Evolutionary conservation across 257 asterid species (phyloP), one percentile per base, ranked within the genome.

Genomic region (Parsonsia alboflavescens): DNA sequence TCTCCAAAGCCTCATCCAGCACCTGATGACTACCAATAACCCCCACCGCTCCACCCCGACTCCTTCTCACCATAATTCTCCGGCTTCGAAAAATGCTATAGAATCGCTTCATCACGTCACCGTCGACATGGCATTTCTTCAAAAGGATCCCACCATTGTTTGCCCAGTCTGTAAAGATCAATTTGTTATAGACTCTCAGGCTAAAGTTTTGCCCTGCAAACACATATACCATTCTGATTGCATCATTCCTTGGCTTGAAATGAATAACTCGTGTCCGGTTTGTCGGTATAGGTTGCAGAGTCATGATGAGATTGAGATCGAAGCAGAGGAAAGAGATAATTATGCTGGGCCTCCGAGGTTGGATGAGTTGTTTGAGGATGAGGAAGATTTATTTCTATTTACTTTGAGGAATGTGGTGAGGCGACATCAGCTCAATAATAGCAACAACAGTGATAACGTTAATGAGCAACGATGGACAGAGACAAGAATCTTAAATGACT

Each of bases 131-230:
- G 70, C 52, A 0, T 64, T 82, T 73, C 80, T 80, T 70, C 90
- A 89, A 4, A 79, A 76, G 69, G 97, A 92, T 84, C 89, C 88
- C 59, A 56, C 82, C 49, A 22, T 83, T 78, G 84, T 85, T 26
- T 93, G 97, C 75, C 91, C 98, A 2, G 86, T 93, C 0, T 93
- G 98, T 73, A 93, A 93, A 75, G 98, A 93, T 75, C 89, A 89
- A 6, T 93, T 90, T 50, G 59, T 74, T 10, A 61, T 85, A 0
- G 76, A 80, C 77, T 66, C 88, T 30, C 84, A 83, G 42, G 93
- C 75, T 3, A 93, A 88, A 74, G 7, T 85, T 81, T 86, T 90
- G 86, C 97, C 98, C 12, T 93, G 98, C 65, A 86, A 82, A 2
- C 98, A 93, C 76, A 72, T 76, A 24, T 93, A 87, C 44, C 98